Evolutionary conservation across 2,329 filamentous ascomycete species (phyloP).

Genomic region (Alternaria sp.): DNA sequence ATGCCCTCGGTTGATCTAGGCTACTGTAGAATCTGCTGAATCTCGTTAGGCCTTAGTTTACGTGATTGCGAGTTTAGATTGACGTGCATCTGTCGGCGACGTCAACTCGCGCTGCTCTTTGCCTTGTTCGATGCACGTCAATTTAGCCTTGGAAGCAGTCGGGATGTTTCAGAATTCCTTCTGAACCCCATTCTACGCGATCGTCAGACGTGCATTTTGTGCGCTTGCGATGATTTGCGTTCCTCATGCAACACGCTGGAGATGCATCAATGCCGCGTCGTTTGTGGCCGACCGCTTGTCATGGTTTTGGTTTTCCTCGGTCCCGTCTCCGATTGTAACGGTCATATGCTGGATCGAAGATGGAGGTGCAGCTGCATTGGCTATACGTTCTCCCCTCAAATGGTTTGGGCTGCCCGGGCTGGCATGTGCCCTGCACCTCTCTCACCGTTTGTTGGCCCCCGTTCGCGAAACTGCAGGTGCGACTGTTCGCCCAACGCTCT

Average conservation of each 20-base stretch:
- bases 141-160: neutral
- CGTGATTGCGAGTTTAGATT: neutral
- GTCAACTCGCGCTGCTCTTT: neutral
- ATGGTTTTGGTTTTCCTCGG: neutral
- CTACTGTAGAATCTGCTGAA: neutral
- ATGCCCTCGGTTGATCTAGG: neutral
- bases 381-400: conserved; percentile 3
- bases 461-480: conserved; percentile 1
- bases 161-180: neutral
- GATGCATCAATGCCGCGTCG: neutral
- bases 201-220: neutral
- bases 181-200: neutral
- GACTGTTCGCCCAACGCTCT: conserved; percentile 7
- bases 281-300: neutral
- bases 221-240: neutral
- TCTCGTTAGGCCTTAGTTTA: neutral
- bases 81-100: conserved; percentile 1
- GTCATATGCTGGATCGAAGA: neutral
- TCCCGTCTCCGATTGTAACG: neutral
- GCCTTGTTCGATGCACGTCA: neutral
- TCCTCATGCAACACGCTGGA: neutral
- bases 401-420: neutral
- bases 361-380: conserved; percentile 1
- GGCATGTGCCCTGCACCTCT: conserved; percentile 4
- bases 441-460: neutral